Evolutionary conservation across 495 filamentous ascomycete species (phyloP), one percentile per base, ranked within the genome.

Genomic region (Pyronema omphalodes): DNA sequence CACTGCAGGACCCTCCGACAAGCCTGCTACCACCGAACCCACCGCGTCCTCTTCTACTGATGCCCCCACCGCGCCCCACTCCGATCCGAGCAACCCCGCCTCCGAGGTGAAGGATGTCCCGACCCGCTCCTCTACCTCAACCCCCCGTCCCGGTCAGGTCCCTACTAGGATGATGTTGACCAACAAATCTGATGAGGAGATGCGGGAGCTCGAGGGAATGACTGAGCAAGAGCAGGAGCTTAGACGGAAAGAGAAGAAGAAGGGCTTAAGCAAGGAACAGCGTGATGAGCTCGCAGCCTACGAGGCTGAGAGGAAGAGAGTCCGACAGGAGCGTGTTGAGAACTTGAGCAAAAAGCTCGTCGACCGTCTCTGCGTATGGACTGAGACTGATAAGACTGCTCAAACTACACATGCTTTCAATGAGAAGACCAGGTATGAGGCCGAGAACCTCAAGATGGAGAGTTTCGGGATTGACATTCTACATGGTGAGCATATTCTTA

Each of bases 391-490:
- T 71, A 93, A 91, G 71, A 79, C 80, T 33, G 43, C 66, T 1
- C 87, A 93, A 64, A 85, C 94, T 8, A 95, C 88, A 3, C 68
- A 68, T 39, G 87, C 93, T 1, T 99, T 96, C 68, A 80, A 87
- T 63, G 85, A 86, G 64, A 94, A 96, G 75, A 94, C 80, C 17
- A 76, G 81, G n/a, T 78, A 93, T 23, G 93, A 96, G 69, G 86
- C 94, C 11, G 91, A 99, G 73, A 93, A 95, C 60, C 69, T 96
- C 59, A 99, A 96, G 73, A 96, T 99, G 86, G 91, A 99, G 70
- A 89, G 83, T 9, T 99, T 99, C 65, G 91, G 91, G 37, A 70
- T 99, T 37, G 91, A 99, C 61, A 99, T 99, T 59, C 72, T 99
- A 18, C 91, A 99, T 67, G 58, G 62, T 65, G 49, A 44, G 62